Conservation (phyloP, 108 stramenopile genomes). For the Skeletonema potamos region DNA sequence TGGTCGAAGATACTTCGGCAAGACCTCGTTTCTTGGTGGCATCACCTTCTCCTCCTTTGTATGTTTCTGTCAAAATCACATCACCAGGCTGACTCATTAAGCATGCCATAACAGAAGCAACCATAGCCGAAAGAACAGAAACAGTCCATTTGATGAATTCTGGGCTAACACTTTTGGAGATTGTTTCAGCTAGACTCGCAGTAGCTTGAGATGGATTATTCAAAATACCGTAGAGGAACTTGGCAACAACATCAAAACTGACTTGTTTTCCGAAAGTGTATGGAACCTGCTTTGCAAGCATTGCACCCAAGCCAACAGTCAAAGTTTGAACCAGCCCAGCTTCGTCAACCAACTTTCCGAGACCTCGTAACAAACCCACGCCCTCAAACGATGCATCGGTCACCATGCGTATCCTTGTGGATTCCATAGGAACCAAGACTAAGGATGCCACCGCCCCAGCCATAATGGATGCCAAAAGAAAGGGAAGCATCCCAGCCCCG, state of each 20-base stretch:
- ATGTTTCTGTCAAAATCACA: slow-evolving; percentile 89
- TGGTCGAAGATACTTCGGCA: slow-evolving; percentile 65
- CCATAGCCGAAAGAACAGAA: slow-evolving; percentile 65
- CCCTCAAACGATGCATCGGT: slow-evolving; percentile 76
- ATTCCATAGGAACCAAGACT: slow-evolving; percentile 90
- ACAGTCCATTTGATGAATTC: slow-evolving; percentile 66
- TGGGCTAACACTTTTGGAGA: slow-evolving; percentile 24
- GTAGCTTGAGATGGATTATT: slow-evolving; percentile 17
- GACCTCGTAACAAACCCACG: slow-evolving; percentile 55
- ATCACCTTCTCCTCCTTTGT: slow-evolving; percentile 45
- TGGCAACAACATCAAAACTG: slow-evolving; percentile 82
- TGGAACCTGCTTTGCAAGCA: slow-evolving; percentile 94
- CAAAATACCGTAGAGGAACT: slow-evolving; percentile 55
- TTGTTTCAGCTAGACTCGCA: slow-evolving; percentile 7
- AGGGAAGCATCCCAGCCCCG: slow-evolving; percentile 49
- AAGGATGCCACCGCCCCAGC: slow-evolving; percentile 90
- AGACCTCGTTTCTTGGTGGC: slow-evolving; percentile 49
- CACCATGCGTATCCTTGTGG: slow-evolving; percentile 88
- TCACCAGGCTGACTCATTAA: slow-evolving; percentile 94
- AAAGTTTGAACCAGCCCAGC: slow-evolving; percentile 65
- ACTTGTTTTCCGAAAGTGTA: slow-evolving; percentile 96
- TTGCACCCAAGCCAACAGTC: slow-evolving; percentile 84
- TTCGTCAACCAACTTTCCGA: slow-evolving; percentile 62
- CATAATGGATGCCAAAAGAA: slow-evolving; percentile 71
- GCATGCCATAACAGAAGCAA: slow-evolving; percentile 85